Evolutionary conservation across 2,329 filamentous ascomycete genomes (phyloP).

Genomic region (Phyllosticta citribraziliensis): DNA sequence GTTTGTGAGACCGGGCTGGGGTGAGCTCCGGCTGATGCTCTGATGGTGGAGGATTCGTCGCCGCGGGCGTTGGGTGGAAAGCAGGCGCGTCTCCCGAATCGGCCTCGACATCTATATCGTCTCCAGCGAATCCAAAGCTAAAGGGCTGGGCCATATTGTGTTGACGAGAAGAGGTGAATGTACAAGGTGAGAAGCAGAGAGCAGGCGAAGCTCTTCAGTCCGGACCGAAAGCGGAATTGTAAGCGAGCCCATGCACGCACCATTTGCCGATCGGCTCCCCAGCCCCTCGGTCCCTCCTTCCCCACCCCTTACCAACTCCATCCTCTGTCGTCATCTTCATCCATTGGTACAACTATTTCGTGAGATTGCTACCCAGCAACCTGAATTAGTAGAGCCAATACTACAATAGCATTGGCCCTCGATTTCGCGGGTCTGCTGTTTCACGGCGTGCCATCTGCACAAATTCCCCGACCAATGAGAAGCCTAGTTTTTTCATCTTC

Average conservation of each 20-base stretch:
- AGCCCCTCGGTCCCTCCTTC: not conserved
- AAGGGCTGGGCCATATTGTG: constrained; percentile 26
- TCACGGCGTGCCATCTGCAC: not conserved
- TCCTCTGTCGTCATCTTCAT: not conserved
- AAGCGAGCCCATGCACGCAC: not conserved
- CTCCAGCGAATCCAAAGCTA: constrained; percentile 49
- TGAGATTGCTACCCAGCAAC: not conserved
- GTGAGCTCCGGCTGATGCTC: not conserved
- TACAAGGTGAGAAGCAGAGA: not conserved
- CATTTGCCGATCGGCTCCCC: not conserved
- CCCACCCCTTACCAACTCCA: not conserved
- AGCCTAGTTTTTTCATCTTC: not conserved
- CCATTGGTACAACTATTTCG: not conserved
- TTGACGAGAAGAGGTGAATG: not conserved
- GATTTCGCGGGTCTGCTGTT: not conserved
- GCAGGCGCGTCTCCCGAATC: constrained; percentile 20
- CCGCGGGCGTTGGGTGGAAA: not conserved
- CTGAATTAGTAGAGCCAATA: not conserved
- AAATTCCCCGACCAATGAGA: not conserved
- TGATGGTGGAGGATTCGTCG: not conserved
- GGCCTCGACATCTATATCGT: constrained; percentile 46
- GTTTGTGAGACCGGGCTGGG: constrained; percentile 5
- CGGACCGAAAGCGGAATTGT: not conserved
- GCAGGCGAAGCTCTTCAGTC: not conserved
- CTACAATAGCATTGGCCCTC: not conserved